These are phyloP conservation scores for Rhizopus sp. DNA, from an alignment of 371 early-diverging fungal species.

Conservation along the genomic window DNA sequence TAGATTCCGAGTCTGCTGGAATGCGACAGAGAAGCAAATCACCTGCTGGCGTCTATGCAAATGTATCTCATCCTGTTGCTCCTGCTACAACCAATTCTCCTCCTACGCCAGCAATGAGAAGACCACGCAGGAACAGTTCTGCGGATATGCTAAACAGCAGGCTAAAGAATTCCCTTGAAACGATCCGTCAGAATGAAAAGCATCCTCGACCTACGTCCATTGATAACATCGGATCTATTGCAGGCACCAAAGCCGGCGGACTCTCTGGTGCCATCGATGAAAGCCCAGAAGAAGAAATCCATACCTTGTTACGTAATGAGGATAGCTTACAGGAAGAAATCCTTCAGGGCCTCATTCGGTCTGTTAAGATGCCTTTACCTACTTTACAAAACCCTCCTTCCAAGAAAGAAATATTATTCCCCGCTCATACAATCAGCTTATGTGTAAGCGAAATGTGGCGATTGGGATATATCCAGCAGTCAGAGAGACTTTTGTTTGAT, in stretches of 20 bases:
- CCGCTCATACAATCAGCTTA: slow-evolving; percentile 86
- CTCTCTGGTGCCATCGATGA: slow-evolving; percentile 36
- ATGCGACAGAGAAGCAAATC: slow-evolving; percentile 23
- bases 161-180: slow-evolving; percentile 42
- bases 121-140: slow-evolving; percentile 47
- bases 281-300: slow-evolving; percentile 54
- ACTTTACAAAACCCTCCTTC: slow-evolving; percentile 79
- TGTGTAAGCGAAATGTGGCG: slow-evolving; percentile 85
- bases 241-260: slow-evolving; percentile 23
- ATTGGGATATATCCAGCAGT: slow-evolving; percentile 77
- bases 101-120: slow-evolving; percentile 3
- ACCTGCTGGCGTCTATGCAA: slow-evolving; percentile 11
- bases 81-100: background rate
- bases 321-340: slow-evolving; percentile 85
- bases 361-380: slow-evolving; percentile 88
- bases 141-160: slow-evolving; percentile 39
- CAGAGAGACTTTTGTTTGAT: slow-evolving; percentile 79
- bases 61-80: background rate
- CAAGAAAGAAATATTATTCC: slow-evolving; percentile 89
- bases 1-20: slow-evolving; percentile 22
- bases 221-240: slow-evolving; percentile 31
- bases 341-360: slow-evolving; percentile 84
- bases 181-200: slow-evolving; percentile 37
- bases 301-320: slow-evolving; percentile 65
- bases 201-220: slow-evolving; percentile 51